phyloP scores from a whole-genome alignment of 352 stramenopile species.

The Globisporangium solare region DNA sequence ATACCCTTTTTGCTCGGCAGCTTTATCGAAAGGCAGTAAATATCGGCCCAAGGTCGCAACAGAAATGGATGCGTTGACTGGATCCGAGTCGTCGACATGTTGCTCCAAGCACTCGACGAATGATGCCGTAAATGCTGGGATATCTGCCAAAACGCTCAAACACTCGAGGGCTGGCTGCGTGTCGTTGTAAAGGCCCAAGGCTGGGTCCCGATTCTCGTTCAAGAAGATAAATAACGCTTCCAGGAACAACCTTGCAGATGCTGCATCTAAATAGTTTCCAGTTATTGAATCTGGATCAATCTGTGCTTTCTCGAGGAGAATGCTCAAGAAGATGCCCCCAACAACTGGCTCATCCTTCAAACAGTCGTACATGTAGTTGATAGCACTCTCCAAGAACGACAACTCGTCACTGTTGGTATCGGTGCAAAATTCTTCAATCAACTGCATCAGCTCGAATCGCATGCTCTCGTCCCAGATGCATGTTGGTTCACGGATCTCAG shows the following conservation, averaged over 20 bases:
- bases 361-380: constrained; percentile 80
- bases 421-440: constrained; percentile 73
- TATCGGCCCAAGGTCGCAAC: constrained; percentile 73
- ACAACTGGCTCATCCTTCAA: constrained; percentile 62
- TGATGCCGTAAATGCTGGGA: constrained; percentile 44
- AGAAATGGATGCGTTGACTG: constrained; percentile 64
- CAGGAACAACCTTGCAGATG: constrained; percentile 51
- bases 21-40: constrained; percentile 62
- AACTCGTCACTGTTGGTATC: constrained; percentile 45
- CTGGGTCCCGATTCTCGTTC: constrained; percentile 73
- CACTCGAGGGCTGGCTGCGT: constrained; percentile 70
- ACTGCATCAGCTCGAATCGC: constrained; percentile 54
- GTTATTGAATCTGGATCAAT: constrained; percentile 36
- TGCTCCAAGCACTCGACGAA: constrained; percentile 66
- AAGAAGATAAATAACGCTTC: constrained; percentile 69
- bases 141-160: constrained; percentile 61
- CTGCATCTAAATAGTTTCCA: constrained; percentile 47
- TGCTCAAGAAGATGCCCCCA: constrained; percentile 63
- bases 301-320: constrained; percentile 58
- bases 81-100: constrained; percentile 53
- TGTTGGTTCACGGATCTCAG: constrained; percentile 66
- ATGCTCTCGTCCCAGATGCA: constrained; percentile 78
- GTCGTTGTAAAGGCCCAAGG: constrained; percentile 71
- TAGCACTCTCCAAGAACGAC: constrained; percentile 62
- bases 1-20: constrained; percentile 37